Percentiles rank a stretch among this genome's conserved stretches.
Evolutionary conservation across 176 grass and related monocot species (phyloP).

Genomic region (Puya raimondii): DNA sequence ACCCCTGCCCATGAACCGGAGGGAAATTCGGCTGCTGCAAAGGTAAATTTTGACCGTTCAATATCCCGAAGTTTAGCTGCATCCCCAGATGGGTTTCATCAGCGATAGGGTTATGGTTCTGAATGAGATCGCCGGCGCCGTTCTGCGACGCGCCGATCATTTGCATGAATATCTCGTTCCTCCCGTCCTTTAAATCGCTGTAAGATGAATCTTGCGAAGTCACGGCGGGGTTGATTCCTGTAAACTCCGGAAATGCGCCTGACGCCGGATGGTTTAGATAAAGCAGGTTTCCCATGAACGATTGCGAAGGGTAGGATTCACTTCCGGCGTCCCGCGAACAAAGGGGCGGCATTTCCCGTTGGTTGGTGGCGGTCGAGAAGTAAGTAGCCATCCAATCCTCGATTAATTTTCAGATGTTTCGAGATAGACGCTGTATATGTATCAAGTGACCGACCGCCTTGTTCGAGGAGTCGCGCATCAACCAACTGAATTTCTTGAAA

Average conservation of each 20-base stretch:
- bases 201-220: conserved; percentile 52
- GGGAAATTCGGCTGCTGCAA: conserved; percentile 28
- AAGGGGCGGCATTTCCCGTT: conserved; percentile 58
- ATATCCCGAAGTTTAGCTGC: conserved; percentile 53
- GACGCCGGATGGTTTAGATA: conserved; percentile 54
- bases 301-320: conserved; percentile 51
- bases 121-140: conserved; percentile 28
- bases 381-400: conserved; percentile 53
- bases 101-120: neutral
- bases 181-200: conserved; percentile 49
- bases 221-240: conserved; percentile 32
- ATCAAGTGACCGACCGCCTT: conserved; percentile 11
- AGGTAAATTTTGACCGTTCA: conserved; percentile 48
- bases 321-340: conserved; percentile 37
- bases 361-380: conserved; percentile 50
- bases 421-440: neutral
- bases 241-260: conserved; percentile 54
- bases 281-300: conserved; percentile 52
- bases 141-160: conserved; percentile 42
- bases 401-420: neutral
- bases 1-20: conserved; percentile 49
- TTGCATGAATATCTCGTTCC: conserved; percentile 69
- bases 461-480: neutral
- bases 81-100: conserved; percentile 39
- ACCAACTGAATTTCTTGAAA: neutral